Evolutionary conservation across 768 basidiomycete species (phyloP), one percentile per base, ranked within the genome.

Genomic region (Kwoniella newhampshirensis): DNA sequence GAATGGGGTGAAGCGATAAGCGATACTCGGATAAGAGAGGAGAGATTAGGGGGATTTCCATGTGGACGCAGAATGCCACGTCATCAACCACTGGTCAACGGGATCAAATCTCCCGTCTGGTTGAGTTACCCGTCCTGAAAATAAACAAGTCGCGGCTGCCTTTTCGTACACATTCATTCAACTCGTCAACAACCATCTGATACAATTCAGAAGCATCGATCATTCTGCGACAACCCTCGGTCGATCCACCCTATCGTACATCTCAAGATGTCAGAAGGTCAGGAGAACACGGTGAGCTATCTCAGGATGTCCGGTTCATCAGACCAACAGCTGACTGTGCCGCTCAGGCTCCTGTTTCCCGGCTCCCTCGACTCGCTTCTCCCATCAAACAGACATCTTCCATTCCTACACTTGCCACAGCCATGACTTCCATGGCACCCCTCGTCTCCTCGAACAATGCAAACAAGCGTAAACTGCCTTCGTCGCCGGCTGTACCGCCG

Each of bases 391-490:
- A 60, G 47, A 13, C 27, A 13, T 58, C 60, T 26, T 37, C 68
- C 17, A 70, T 64, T 3, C 68, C 68, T 20, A 54, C 67, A 18
- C 37, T 64, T 5, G 59, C 66, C 39, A 46, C 54, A 20, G 25
- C n/a, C 21, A 28, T 32, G 5, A 18, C 49, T 15, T 15, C 41
- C 13, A 13, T 40, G 7, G 58, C 26, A 20, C 62, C 60, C 15
- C 54, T 64, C 17, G 4, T 59, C 12, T 37, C 58, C 18, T 50
- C 54, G 2, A 43, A 28, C 47, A 57, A 62, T 39, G 57, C 45
- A 18, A 60, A 62, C 52, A 73, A 73, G 48, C 59, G 71, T 17
- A 66, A 73, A 54, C n/a, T 51, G 4, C 59, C 71, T 17, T 66
- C 71, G 5, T 64, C 64, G 7, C 66, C 65, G 13, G 27, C 57